These are phyloP conservation scores for Hyaloscypha finlandica DNA, from an alignment of 495 filamentous ascomycete genomes.

Conservation along the genomic window DNA sequence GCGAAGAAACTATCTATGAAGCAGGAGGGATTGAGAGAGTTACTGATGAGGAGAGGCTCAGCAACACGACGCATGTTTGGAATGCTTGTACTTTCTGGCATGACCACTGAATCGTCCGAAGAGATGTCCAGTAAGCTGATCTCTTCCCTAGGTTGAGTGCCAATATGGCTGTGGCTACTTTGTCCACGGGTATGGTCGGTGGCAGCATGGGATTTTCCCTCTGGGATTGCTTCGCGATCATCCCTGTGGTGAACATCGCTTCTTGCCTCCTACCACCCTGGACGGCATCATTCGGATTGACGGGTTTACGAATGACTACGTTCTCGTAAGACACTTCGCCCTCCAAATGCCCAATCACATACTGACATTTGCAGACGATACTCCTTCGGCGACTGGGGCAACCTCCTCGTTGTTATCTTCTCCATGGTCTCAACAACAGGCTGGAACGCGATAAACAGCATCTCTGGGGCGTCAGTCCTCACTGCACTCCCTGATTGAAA, in stretches of 20 bases:
- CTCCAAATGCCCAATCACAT: neutral
- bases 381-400: constrained; percentile 11
- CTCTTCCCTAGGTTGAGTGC: constrained; percentile 5
- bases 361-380: constrained; percentile 7
- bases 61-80: constrained; percentile 10
- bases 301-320: constrained; percentile 8
- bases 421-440: constrained; percentile 12
- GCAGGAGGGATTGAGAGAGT: constrained; percentile 6
- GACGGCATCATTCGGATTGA: constrained; percentile 9
- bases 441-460: constrained; percentile 11
- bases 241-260: constrained; percentile 6
- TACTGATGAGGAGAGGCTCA: constrained; percentile 11
- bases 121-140: neutral
- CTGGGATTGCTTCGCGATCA: constrained; percentile 13
- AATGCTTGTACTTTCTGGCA: constrained; percentile 11
- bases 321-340: neutral
- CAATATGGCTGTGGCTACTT: constrained; percentile 2
- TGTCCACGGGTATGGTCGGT: constrained; percentile 9
- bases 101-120: neutral
- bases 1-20: constrained; percentile 5
- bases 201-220: constrained; percentile 4
- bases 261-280: constrained; percentile 7
- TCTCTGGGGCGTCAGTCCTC: constrained; percentile 9
- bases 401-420: constrained; percentile 8
- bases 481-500: constrained; percentile 3